Conservation (phyloP, 176 grass and related monocot genomes). For the Cenchrus purpureus region DNA sequence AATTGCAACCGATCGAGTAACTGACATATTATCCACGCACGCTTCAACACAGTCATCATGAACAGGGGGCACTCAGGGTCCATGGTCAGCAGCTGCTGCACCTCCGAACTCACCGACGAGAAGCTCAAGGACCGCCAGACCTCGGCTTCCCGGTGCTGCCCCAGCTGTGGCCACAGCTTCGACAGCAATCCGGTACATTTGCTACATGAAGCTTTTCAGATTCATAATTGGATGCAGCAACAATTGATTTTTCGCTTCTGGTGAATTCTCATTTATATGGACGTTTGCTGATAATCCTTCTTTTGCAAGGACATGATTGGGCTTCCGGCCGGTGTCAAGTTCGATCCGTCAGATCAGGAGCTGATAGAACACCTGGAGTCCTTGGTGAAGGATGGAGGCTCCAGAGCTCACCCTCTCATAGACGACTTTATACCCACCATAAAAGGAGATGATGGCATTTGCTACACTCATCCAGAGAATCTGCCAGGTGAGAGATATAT, state of each 20-base stretch:
- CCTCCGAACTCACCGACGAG: conserved; percentile 30
- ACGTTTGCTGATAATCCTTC: not conserved
- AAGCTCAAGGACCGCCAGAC: conserved; percentile 60
- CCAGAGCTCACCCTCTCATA: conserved; percentile 70
- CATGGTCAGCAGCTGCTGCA: conserved; percentile 12
- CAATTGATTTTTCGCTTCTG: not conserved
- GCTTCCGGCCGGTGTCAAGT: conserved; percentile 83
- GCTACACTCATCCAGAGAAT: conserved; percentile 95
- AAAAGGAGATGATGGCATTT: conserved; percentile 81
- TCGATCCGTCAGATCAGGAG: conserved; percentile 87
- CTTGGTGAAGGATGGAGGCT: conserved; percentile 59
- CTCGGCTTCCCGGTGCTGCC: conserved; percentile 40
- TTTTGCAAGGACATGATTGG: conserved; percentile 57
- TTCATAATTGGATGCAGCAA: not conserved
- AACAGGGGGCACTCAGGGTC: conserved; percentile 12
- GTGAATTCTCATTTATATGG: not conserved
- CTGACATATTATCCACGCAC: not conserved
- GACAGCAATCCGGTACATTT: conserved; percentile 56
- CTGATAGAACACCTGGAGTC: conserved; percentile 80
- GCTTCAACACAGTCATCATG: conserved; percentile 20
- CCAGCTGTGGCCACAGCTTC: conserved; percentile 64
- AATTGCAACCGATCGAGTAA: not conserved
- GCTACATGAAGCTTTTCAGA: no score
- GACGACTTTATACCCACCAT: conserved; percentile 84
- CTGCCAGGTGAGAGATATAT: conserved; percentile 65